Conservation (phyloP, 139 green algal genomes). For the Limnomonas spitsbergensis region DNA sequence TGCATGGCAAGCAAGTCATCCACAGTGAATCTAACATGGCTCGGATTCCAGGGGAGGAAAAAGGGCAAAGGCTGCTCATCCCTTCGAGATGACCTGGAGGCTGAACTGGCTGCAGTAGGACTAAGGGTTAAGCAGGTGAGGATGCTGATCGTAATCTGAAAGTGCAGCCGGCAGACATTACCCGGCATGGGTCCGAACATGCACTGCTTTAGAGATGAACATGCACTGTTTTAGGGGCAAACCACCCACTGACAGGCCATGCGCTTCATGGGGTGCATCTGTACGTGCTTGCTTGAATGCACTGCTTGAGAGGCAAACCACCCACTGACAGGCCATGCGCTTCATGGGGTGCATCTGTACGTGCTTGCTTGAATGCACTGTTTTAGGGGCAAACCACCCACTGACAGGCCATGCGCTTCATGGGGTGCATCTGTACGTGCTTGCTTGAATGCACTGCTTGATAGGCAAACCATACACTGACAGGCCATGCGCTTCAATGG, state of each 20-base stretch:
- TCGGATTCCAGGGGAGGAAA: no score
- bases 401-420: no score
- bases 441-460: background rate
- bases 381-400: background rate
- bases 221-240: background rate
- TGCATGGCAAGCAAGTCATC: no score
- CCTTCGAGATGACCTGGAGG: slow-evolving; percentile 6
- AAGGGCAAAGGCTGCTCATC: background rate
- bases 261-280: no score
- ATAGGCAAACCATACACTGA: background rate
- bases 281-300: background rate
- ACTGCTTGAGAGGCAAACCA: background rate
- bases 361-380: background rate
- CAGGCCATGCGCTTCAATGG: no score
- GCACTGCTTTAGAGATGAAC: background rate
- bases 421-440: background rate
- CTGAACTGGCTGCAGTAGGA: slow-evolving; percentile 26
- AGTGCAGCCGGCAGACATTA: background rate
- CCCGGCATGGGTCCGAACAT: background rate
- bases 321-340: no score
- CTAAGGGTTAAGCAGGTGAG: slow-evolving; percentile 32
- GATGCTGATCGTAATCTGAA: no score
- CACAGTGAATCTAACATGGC: no score
- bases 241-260: no score
- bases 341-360: no score